Percentiles rank a stretch among this genome's conserved stretches.
Conservation (phyloP, 78 protist species). For the Dictyostelium discoideum region DNA sequence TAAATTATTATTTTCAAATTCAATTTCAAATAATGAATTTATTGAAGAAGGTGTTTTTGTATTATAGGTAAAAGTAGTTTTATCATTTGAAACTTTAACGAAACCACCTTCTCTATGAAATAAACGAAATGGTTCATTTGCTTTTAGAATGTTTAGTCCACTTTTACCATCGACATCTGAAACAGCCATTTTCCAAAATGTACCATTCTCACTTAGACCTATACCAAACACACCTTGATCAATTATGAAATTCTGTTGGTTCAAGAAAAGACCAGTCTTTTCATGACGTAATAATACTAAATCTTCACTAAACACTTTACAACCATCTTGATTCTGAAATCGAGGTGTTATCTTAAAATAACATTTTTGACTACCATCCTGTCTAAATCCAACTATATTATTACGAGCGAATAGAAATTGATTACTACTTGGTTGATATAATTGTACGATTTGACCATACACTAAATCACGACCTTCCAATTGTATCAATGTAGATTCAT, state of each 20-base stretch:
- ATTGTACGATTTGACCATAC: conserved; percentile 68
- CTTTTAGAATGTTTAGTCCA: conserved; percentile 8
- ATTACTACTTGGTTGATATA: conserved; percentile 48
- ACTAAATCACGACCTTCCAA: conserved; percentile 72
- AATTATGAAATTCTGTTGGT: conserved; percentile 28
- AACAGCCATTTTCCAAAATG: conserved; percentile 47
- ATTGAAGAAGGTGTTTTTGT: conserved; percentile 63
- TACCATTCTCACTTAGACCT: conserved; percentile 26
- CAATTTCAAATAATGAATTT: conserved; percentile 57
- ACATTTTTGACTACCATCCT: conserved; percentile 72
- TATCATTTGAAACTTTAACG: conserved; percentile 23
- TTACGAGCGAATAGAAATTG: conserved; percentile 66
- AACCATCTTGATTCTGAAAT: conserved; percentile 22
- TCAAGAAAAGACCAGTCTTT: conserved; percentile 49
- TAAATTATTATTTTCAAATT: conserved; percentile 21
- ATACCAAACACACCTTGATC: conserved; percentile 68
- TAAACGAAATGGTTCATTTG: conserved; percentile 70
- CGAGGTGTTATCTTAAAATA: conserved; percentile 66
- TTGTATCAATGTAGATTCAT: conserved; percentile 60
- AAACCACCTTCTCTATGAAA: conserved; percentile 77
- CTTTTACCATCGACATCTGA: conserved; percentile 72
- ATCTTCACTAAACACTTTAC: conserved; percentile 36
- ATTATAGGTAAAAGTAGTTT: conserved; percentile 60
- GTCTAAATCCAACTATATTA: conserved; percentile 40
- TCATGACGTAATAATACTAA: conserved; percentile 59